Conservation (phyloP, 2,329 filamentous ascomycete species). For the Xylaria digitata region DNA sequence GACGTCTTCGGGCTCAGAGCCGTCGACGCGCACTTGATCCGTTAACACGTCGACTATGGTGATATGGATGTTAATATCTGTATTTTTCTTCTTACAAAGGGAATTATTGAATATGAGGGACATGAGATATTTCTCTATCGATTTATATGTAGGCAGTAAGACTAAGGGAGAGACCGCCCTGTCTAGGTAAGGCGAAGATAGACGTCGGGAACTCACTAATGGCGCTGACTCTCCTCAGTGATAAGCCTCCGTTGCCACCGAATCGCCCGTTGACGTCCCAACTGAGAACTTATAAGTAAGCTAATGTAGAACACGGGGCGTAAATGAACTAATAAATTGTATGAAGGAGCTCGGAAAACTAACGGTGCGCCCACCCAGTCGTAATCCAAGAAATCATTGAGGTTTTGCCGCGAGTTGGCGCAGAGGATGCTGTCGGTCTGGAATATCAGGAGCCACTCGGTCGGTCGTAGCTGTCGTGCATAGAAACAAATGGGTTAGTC, state of each 20-base stretch:
- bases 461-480: slow-evolving; percentile 53
- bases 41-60: slow-evolving; percentile 58
- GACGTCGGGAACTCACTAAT: slow-evolving; percentile 50
- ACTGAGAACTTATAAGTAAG: too few species aligned
- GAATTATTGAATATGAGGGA: background rate
- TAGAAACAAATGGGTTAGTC: too few species aligned
- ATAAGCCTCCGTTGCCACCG: slow-evolving; percentile 65
- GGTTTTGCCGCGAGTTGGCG: slow-evolving; percentile 59
- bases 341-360: too few species aligned
- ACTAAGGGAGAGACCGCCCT: too few species aligned
- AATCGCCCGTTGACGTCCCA: slow-evolving; percentile 57
- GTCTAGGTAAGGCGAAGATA: background rate
- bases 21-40: slow-evolving; percentile 57
- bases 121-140: background rate
- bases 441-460: slow-evolving; percentile 67
- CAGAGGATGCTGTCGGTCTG: slow-evolving; percentile 67
- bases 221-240: slow-evolving; percentile 63
- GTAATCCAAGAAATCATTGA: slow-evolving; percentile 64
- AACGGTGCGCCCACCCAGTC: slow-evolving; percentile 65
- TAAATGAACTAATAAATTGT: too few species aligned
- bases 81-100: background rate
- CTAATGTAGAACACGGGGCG: too few species aligned
- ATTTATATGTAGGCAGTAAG: too few species aligned
- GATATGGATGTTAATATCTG: slow-evolving; percentile 2
- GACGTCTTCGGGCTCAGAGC: slow-evolving; percentile 65